Percentiles rank a stretch among this genome's conserved stretches.
Evolutionary conservation across 1,284 basidiomycete species (phyloP).

Genomic region (Marasmius sp.): DNA sequence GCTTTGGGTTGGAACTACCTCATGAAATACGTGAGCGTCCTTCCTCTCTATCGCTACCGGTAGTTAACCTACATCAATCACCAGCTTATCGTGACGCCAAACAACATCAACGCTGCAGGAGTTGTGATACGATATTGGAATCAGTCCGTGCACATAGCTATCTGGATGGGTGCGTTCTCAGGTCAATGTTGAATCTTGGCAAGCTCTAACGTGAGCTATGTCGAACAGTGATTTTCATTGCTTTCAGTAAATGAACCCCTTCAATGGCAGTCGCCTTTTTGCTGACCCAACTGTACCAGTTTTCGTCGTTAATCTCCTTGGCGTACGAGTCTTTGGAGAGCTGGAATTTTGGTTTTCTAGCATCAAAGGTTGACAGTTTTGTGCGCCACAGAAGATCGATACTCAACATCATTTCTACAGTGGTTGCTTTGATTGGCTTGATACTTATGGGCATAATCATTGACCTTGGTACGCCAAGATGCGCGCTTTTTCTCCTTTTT

Average conservation of each 20-base stretch:
- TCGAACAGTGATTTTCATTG: slow-evolving; percentile 51
- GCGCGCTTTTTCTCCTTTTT: background rate
- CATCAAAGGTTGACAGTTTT: slow-evolving; percentile 41
- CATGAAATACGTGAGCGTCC: slow-evolving; percentile 40
- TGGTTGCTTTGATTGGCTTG: slow-evolving; percentile 59
- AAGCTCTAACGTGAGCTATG: slow-evolving; percentile 5
- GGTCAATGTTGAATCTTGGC: background rate
- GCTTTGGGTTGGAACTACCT: slow-evolving; percentile 54
- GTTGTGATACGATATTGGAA: slow-evolving; percentile 66
- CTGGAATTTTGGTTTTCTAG: slow-evolving; percentile 57
- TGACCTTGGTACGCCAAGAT: slow-evolving; percentile 36
- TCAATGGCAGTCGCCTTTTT: background rate
- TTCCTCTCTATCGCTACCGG: background rate
- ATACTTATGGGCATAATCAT: slow-evolving; percentile 61
- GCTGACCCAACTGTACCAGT: slow-evolving; percentile 31
- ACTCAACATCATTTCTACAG: slow-evolving; percentile 18
- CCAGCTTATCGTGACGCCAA: slow-evolving; percentile 47
- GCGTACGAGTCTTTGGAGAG: slow-evolving; percentile 55
- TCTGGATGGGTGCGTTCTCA: slow-evolving; percentile 54
- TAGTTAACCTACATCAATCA: background rate
- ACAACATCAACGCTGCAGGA: slow-evolving; percentile 58
- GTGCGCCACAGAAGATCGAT: background rate
- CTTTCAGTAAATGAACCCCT: slow-evolving; percentile 40
- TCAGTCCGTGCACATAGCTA: slow-evolving; percentile 46
- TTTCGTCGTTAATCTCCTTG: slow-evolving; percentile 55